Evolutionary conservation across 164 flowering plant genomes (phyloP), one percentile per base, ranked within the genome.

Genomic region (Berberis vulgaris): DNA sequence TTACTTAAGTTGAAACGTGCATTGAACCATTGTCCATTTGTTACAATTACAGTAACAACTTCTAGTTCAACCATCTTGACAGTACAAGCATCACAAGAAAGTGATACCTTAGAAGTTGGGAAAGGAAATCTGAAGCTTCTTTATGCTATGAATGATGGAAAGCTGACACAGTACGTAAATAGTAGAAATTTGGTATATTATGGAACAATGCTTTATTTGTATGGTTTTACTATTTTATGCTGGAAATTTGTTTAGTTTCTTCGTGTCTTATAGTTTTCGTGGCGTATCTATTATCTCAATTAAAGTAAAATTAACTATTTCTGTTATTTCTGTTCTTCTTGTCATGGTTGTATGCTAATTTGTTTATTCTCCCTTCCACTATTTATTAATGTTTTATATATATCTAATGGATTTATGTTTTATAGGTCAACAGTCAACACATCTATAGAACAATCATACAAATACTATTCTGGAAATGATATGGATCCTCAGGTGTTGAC

Each of bases 401-500:
- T 26, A 26, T 26, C 54, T 71, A 3, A 45, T 11, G 53, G 57
- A n/a, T 60, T 69, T 53, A 43, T 59, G 26, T 63, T 3, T 40
- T 76, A 65, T 67, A 92, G 95, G 26, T 26, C 26, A 26, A 26
- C 26, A 26, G 79, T 86, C 44, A 77, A 78, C 41, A 71, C 74
- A 63, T 68, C 69, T 57, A 57, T 75, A 40, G 82, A 80, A 40
- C 89, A 85, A 60, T 82, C 96, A 68, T 88, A 81, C 62, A 71
- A 78, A 64, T 86, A 75, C 70, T 91, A 91, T 67, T 41, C 77
- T 68, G 93, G 86, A 81, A 64, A 75, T 77, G 77, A 79, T 60
- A 73, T 70, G 66, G 88, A 84, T 79, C 81, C 89, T 73, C 96
- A 91, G 96, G 97, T 86, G 75, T n/a, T 49, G 40, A 2, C 47